Base-by-base conservation (phyloP, 1,139 yeast genomes). In the Pneumocystis jirovecii region DNA sequence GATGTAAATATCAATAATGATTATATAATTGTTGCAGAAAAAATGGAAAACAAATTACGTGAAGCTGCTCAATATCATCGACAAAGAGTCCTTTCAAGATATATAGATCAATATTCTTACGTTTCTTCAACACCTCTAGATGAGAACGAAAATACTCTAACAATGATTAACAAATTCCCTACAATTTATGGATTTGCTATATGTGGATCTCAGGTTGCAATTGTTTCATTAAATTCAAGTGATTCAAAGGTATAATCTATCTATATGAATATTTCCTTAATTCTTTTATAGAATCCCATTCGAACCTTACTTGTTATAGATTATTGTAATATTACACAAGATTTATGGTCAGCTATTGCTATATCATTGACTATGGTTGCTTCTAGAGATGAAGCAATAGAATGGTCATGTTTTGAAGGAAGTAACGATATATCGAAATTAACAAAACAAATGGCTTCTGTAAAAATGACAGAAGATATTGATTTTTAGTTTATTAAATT, bases 351-450 rank as follows among this genome's bases (percentile, higher is more conserved):
- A 10, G 64, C 60, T 37, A 31, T 65, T 40, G 66, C 64, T 29
- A 57, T 65, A 31, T 34, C 63, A 37, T 56, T 65, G 35, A 59
- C 63, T 10, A 39, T 65, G 37, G 60, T 60, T 40, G 63, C 65
- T 8, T 64, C 75, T n/a, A 74, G 66, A 12, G 68, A 64, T 17
- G 79, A 77, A 63, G 31, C 57, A 50, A 50, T 50, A 25, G 57
- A 50, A 50, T 50, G 57, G 57, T 50, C 57, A 21, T 50, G 31
- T 25, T 50, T 50, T 50, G 57, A 29, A 50, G 57, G 57, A 5
- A 25, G n/a, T 25, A 50, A 25, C 25, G 57, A 50, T 25, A 50
- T 50, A 10, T 50, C 57, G 1, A 50, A 50, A 12, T 25, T 50
- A 50, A 25, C 57, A 50, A 21, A 50, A 50, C 57, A 50, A 50